Evolutionary conservation across 1,139 yeast species (phyloP), one percentile per base, ranked within the genome.

Genomic region (Groenewaldozyma auringiensis): DNA sequence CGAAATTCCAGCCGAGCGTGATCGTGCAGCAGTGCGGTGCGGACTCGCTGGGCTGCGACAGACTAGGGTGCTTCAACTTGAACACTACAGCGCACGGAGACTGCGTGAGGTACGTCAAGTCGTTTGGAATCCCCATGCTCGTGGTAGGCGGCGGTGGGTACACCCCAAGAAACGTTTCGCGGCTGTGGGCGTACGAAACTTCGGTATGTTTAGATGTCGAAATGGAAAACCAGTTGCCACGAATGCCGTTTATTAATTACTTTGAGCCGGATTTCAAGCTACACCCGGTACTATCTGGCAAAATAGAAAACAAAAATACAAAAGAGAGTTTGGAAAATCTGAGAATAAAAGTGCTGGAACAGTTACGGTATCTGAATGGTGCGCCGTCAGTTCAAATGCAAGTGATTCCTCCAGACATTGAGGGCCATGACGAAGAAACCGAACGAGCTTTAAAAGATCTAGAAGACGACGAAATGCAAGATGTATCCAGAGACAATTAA

Each of bases 101-200:
- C 62, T 92, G 98, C 69, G 94, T 89, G 31, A 79, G 81, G 53
- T 89, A 79, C 64, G 81, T 89, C 47, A 84, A 83, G 61, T 76
- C 89, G 20, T 89, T 89, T 64, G 88, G 89, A 3, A 70, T 92
- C 2, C 97, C 97, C 4, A 72, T 87, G 78, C 70, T 92, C 64
- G 96, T 92, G 11, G 68, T 92, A 13, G 98, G 98, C 22, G 98
- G 98, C 32, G 98, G 98, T 46, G 98, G 98, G 2, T 92, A 92
- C 64, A 92, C 98, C 0, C 95, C 96, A 46, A 76, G 96, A 56
- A 92, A 92, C 60, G 98, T 92, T 6, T 83, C 95, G 9, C 71
- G 98, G 51, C 72, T 92, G 36, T 92, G 98, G 98, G 79, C 96
- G 41, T 88, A 84, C 62, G 98, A 92, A 64, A 94, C 98, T 0